A percentile compares a stretch with the other conserved stretches of the same genome.
phyloP scores from a whole-genome alignment of 768 basidiomycete genomes.

The Trametes elegans region DNA sequence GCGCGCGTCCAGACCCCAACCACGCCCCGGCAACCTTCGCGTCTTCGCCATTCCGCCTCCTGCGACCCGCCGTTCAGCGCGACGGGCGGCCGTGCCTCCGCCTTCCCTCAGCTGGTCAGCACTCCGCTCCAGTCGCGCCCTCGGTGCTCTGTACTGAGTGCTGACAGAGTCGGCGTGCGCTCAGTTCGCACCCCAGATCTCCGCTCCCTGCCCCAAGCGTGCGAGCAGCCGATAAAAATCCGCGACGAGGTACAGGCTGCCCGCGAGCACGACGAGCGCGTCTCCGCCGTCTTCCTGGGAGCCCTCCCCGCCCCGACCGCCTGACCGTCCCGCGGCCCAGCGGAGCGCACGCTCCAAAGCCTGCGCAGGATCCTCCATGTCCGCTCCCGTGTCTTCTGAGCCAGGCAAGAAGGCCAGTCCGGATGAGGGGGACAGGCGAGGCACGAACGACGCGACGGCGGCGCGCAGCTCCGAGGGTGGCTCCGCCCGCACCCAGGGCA shows the following conservation, averaged over 20 bases:
- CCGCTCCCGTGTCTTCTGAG: conserved; percentile 17
- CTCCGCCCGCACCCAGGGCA: conserved; percentile 90
- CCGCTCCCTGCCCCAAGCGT: conserved; percentile 10
- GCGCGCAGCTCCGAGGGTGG: conserved; percentile 47
- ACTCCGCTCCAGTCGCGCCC: too few relatives aligned
- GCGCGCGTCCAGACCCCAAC: too few relatives aligned
- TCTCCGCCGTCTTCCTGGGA: conserved; percentile 24
- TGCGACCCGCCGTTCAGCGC: neutral
- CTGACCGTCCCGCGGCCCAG: conserved; percentile 35
- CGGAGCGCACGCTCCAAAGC: conserved; percentile 43
- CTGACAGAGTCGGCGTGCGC: neutral
- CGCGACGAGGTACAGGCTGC: conserved; percentile 92
- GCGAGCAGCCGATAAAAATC: conserved; percentile 71
- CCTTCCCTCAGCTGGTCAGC: too few relatives aligned
- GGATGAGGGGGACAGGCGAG: conserved; percentile 18
- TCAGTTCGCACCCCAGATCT: conserved; percentile 20
- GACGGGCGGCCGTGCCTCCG: conserved; percentile 8
- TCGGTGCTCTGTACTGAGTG: too few relatives aligned
- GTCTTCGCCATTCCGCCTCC: neutral
- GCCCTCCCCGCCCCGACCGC: too few relatives aligned
- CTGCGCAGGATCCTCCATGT: conserved; percentile 30
- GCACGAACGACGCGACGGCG: conserved; percentile 42
- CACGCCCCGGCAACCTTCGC: neutral
- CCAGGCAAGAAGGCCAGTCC: conserved; percentile 47
- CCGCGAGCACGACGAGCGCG: conserved; percentile 71